Base-by-base conservation (phyloP, 768 basidiomycete genomes). In the Cubamyces sp. region DNA sequence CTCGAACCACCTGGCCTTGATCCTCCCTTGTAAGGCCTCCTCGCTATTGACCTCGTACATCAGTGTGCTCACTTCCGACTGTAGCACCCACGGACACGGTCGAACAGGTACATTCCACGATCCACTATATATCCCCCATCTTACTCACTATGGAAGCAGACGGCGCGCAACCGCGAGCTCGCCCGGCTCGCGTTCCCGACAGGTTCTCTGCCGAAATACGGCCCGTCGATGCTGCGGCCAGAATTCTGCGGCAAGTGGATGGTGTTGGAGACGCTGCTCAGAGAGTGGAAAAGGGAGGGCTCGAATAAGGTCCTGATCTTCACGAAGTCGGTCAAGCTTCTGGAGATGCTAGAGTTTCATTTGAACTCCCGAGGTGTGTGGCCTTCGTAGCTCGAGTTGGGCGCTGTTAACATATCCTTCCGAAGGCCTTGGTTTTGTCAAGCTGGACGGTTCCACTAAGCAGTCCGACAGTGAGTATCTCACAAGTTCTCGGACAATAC, bases 221-320 rank as follows among this genome's bases (percentile, higher is more conserved):
- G 81, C 1, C 77, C 82, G 9, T 85, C 88, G 0, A 85, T 89
- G 74, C 75, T 90, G 67, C 79, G 84, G 30, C 79, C 87, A 0
- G 75, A 83, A 39, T 87, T 84, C 55, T 96, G 94, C 64, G 94
- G 94, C 1, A 95, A 96, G 74, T 95, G 91, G 93, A 76, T 76
- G 64, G 92, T 92, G 0, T 77, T 95, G 8, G 80, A 87, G 60
- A 77, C 79, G 7, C 76, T 91, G 2, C 77, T 98, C 21, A 82
- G 81, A 49, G 82, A 87, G 47, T 87, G 88, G 84, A 82, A 83
- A 68, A 83, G 83, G 66, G 86, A 87, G 49, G 71, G 68, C 7
- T 79, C 82, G 0, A 95, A 92, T 75, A 98, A 97, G 76, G 93
- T 97, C 42, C 79, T 98, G 45, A 87, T 98, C 60, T 98, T 98